Evolutionary conservation across 2,329 filamentous ascomycete species (phyloP).

Genomic region (Fusarium xylarioides): DNA sequence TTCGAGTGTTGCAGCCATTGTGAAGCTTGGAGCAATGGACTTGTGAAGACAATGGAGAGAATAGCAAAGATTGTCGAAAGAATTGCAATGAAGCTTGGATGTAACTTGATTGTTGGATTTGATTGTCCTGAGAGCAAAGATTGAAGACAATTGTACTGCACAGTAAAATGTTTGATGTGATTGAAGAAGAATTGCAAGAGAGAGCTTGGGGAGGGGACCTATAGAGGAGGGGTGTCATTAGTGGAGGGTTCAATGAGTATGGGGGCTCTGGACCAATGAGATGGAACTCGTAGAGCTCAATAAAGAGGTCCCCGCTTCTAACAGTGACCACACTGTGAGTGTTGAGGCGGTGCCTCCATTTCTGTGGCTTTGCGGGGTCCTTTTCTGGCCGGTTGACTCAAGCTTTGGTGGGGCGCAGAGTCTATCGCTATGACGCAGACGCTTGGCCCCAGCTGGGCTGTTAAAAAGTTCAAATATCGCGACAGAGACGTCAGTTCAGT

Average conservation of each 20-base stretch:
- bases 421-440: constrained; percentile 32
- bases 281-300: not conserved
- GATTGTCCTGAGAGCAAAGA: not conserved
- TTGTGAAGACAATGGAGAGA: not conserved
- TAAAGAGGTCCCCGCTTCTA: not conserved
- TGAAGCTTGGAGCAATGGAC: not conserved
- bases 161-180: not conserved
- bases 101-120: not conserved
- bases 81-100: not conserved
- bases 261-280: not conserved
- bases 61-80: not conserved
- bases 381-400: constrained; percentile 36
- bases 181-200: not conserved
- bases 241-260: not conserved
- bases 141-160: not conserved
- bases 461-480: constrained; percentile 28
- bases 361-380: constrained; percentile 2
- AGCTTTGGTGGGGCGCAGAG: constrained; percentile 6
- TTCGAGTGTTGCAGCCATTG: not conserved
- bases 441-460: not conserved
- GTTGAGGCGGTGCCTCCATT: not conserved
- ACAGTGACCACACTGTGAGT: not conserved
- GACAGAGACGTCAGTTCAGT: constrained; percentile 1
- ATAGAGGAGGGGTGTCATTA: not conserved
- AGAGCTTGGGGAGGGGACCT: not conserved